Base-by-base conservation (phyloP, 1,139 yeast genomes). In the Kurtzmaniella quercitrusa region DNA sequence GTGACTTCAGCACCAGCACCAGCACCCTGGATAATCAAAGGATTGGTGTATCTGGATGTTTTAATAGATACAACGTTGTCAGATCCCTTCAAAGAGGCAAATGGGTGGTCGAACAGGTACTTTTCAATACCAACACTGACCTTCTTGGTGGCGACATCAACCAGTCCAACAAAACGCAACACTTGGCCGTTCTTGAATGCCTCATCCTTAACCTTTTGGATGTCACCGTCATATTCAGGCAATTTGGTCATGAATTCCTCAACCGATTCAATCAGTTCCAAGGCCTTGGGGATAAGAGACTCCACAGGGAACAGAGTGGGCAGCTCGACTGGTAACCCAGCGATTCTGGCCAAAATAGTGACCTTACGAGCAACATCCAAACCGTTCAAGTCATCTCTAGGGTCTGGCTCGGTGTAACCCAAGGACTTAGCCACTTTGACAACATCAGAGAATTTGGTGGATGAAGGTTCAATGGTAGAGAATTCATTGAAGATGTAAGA, bases 1-100 rank as follows among this genome's bases (percentile, higher is more conserved):
- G 99, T 93, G 44, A 93, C 98, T 37, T 84, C 98, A 48, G 96
- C 96, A 67, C 98, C 98, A 31, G 98, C 98, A 65, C 96, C 98
- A 37, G 98, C 98, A 66, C 99, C 98, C 75, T 93, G 98, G 54
- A 93, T 78, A 52, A 93, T 85, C 64, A 93, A 77, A 46, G 98
- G 98, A 65, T 88, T 89, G 40, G 86, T 79, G 67, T 93, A 93
- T 70, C 98, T 86, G 57, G 86, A 82, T 31, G 97, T 85, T 63
- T 83, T 85, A 68, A 93, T 86, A 16, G 97, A 82, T 49, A 94
- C 86, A 48, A 94, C 96, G 60, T 94, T 94, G 63, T 93, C 98
- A 51, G 96, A 86, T 41, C 98, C 98, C 71, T 88, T 86, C 62
- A 94, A 78, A 3, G 96, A 78, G 39, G 98, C 98, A 62, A 93